Evolutionary conservation across 2,329 filamentous ascomycete species (phyloP).

Genomic region (Penicillium sp.): DNA sequence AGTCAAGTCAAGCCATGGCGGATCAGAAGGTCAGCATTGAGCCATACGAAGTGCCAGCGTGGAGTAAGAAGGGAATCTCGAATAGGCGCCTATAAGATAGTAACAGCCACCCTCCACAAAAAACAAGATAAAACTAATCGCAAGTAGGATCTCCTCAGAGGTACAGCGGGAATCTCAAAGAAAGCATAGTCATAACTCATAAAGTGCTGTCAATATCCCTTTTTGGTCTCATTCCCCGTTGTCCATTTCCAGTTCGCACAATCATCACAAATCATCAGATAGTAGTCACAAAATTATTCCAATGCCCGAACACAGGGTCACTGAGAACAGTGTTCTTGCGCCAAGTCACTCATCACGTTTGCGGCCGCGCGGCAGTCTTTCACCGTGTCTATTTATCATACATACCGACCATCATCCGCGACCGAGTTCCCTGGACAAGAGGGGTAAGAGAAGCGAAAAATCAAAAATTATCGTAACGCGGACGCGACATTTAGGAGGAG

Average conservation of each 20-base stretch:
- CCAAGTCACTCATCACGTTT: slow-evolving; percentile 6
- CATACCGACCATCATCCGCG: slow-evolving; percentile 22
- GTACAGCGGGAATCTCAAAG: not conserved
- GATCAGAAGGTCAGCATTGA: not conserved
- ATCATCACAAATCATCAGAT: slow-evolving; percentile 16
- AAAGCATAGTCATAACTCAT: slow-evolving; percentile 11
- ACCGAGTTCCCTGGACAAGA: slow-evolving; percentile 2
- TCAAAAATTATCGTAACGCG: not conserved
- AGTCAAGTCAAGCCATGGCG: not conserved
- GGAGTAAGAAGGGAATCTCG: not conserved
- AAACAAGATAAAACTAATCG: not conserved
- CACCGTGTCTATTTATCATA: slow-evolving; percentile 24
- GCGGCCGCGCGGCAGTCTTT: slow-evolving; percentile 2
- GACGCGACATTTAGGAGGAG: not conserved
- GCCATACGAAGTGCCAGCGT: not conserved
- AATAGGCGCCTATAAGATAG: not conserved
- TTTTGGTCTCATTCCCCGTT: not conserved
- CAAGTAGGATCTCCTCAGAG: not conserved
- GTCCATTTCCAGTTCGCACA: not conserved
- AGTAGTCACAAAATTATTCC: slow-evolving; percentile 4
- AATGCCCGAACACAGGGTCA: slow-evolving; percentile 18
- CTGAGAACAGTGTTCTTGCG: slow-evolving; percentile 1
- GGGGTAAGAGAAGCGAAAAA: slow-evolving; percentile 4
- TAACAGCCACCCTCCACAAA: not conserved
- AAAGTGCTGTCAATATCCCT: not conserved